Evolutionary conservation across 768 basidiomycete species (phyloP), one percentile per base, ranked within the genome.

Genomic region (Boletus rubescentipes): DNA sequence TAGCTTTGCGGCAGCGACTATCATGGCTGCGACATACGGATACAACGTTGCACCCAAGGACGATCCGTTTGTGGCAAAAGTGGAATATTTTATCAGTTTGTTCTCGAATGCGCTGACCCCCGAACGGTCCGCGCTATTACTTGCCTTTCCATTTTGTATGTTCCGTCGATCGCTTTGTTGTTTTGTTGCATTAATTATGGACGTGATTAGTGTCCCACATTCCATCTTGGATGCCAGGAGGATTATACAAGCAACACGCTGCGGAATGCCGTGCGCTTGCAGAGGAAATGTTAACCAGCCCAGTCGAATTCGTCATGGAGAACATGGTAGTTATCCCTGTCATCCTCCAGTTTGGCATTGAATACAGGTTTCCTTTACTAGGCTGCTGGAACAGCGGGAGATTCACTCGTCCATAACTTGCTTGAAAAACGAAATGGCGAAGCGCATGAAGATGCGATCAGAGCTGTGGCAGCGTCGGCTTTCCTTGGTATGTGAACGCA

Each of bases 171-270:
- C 35, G 5, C 10, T 3, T 2, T 29, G 21, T 31, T n/a, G 2
- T 2, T 11, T 12, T 10, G 7, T 30, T 31, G 31, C 37, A 10
- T 38, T 60, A 10, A 61, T 29, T 0, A 14, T 37, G 3, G 14
- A 29, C 0, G 35, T 29, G 42, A n/a, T n/a, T 12, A 65, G 65
- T 67, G 57, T 47, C 51, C 36, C 29, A 70, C 30, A 55, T 74
- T 26, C 73, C 73, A 0, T 60, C 61, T 2, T 74, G 72, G 72
- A 53, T 72, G 34, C 73, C 69, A 0, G 73, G 73, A 18, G 64
- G 69, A 20, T 23, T n/a, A 21, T 71, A 54, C 58, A 66, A 67
- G 35, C 44, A 44, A 35, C 32, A 12, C 9, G 66, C 61, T 34
- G 40, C 26, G 2, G 55, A 60, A 18, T 62, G 63, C 21, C 61